phyloP scores from a whole-genome alignment of 2,329 filamentous ascomycete genomes.

The Microcyclosporella mali region DNA sequence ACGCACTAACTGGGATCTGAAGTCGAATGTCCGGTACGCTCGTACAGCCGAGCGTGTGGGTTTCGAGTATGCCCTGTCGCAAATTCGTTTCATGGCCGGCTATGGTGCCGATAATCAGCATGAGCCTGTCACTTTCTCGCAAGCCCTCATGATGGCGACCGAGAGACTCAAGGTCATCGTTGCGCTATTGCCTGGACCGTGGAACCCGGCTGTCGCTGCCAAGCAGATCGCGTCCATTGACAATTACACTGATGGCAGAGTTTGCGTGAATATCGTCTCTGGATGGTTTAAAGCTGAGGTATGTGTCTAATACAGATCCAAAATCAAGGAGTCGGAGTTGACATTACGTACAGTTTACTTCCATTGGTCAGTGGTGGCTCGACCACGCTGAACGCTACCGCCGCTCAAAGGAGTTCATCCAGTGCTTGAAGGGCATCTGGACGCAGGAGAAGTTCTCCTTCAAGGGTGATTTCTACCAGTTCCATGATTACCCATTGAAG shows the following conservation, averaged over 20 bases:
- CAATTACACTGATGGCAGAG: constrained; percentile 46
- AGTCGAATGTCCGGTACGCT: constrained; percentile 46
- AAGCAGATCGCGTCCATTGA: constrained; percentile 52
- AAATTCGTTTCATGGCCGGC: constrained; percentile 50
- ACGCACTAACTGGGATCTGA: constrained; percentile 45
- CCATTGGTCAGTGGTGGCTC: constrained; percentile 51
- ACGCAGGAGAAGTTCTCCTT: constrained; percentile 47
- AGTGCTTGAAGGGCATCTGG: constrained; percentile 48
- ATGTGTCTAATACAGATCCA: neutral
- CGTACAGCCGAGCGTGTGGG: constrained; percentile 44
- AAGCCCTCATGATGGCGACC: constrained; percentile 45
- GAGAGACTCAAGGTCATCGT: constrained; percentile 47
- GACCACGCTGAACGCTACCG: constrained; percentile 50
- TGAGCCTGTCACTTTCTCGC: constrained; percentile 49
- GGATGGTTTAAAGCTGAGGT: constrained; percentile 50
- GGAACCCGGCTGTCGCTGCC: constrained; percentile 48
- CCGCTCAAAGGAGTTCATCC: constrained; percentile 47
- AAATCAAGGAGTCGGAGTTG: neutral
- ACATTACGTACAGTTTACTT: constrained; percentile 35
- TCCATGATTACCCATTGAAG: constrained; percentile 45
- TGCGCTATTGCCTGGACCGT: constrained; percentile 46
- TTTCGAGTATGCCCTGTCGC: constrained; percentile 48
- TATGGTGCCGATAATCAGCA: constrained; percentile 42
- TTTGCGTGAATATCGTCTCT: constrained; percentile 49
- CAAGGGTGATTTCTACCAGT: constrained; percentile 49